These are phyloP conservation scores for Murraya koenigii DNA, from an alignment of 345 rosid species.

Conservation along the genomic window DNA sequence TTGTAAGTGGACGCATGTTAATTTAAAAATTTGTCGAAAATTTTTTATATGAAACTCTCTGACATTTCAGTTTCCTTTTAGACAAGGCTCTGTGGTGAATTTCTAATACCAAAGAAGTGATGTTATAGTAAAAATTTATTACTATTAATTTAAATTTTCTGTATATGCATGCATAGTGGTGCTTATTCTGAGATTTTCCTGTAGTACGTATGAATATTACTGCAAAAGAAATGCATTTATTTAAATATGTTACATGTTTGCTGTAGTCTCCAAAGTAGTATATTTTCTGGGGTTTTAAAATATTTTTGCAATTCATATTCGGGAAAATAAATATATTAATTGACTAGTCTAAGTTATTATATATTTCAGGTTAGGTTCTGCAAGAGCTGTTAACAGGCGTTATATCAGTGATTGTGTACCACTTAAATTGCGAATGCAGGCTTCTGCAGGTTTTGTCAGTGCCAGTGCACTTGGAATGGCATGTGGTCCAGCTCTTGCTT, in stretches of 20 bases:
- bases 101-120: neutral
- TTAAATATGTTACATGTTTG: neutral
- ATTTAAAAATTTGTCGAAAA: neutral
- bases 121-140: neutral
- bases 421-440: constrained; percentile 60
- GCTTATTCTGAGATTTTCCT: neutral
- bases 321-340: neutral
- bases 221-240: neutral
- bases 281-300: neutral
- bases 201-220: neutral
- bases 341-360: constrained; percentile 13
- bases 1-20: neutral
- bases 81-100: neutral
- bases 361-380: constrained; percentile 73
- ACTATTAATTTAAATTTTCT: neutral
- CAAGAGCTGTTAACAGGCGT: constrained; percentile 82
- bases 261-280: neutral
- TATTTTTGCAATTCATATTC: too few species aligned
- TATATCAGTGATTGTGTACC: constrained; percentile 88
- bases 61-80: neutral
- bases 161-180: neutral
- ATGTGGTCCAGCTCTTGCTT: constrained; percentile 87
- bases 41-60: neutral
- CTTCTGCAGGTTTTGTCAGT: constrained; percentile 85
- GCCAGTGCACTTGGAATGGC: constrained; percentile 97